Evolutionary conservation across 225 moss, liverwort and hornwort species (phyloP).

Genomic region (Bryum argenteum): DNA sequence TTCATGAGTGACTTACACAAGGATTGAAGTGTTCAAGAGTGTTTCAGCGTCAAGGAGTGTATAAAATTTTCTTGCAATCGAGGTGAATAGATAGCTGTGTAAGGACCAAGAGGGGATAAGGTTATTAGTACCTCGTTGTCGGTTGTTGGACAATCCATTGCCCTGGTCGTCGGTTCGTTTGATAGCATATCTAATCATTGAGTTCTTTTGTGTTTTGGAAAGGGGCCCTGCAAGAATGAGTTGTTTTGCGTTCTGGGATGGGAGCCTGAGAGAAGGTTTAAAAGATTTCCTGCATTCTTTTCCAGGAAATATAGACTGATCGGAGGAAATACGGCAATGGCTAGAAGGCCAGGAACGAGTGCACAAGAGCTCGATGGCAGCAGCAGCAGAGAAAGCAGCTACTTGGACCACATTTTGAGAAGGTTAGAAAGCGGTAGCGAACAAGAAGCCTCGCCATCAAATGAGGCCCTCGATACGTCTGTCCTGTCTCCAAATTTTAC

Average conservation of each 20-base stretch:
- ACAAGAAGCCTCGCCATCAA: conserved; percentile 37
- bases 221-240: neutral
- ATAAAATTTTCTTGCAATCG: neutral
- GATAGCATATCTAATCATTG: neutral
- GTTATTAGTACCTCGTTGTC: neutral
- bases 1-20: neutral
- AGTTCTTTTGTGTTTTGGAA: neutral
- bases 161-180: neutral
- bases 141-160: neutral
- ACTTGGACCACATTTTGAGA: conserved; percentile 35
- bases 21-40: too few species aligned
- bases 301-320: conserved; percentile 22
- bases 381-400: conserved; percentile 32
- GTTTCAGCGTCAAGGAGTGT: neutral
- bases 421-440: conserved; percentile 35
- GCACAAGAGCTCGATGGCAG: conserved; percentile 23
- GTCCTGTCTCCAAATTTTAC: conserved; percentile 35
- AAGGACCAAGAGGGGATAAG: neutral
- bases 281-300: neutral
- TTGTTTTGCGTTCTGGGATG: neutral
- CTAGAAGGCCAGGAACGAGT: conserved; percentile 32
- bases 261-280: neutral
- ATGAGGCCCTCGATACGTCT: conserved; percentile 22
- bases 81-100: neutral
- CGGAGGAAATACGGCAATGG: conserved; percentile 27